Percentiles rank a stretch among this genome's conserved stretches.
Conservation (phyloP, 495 filamentous ascomycete genomes). For the Penicillium dipodomyicola region DNA sequence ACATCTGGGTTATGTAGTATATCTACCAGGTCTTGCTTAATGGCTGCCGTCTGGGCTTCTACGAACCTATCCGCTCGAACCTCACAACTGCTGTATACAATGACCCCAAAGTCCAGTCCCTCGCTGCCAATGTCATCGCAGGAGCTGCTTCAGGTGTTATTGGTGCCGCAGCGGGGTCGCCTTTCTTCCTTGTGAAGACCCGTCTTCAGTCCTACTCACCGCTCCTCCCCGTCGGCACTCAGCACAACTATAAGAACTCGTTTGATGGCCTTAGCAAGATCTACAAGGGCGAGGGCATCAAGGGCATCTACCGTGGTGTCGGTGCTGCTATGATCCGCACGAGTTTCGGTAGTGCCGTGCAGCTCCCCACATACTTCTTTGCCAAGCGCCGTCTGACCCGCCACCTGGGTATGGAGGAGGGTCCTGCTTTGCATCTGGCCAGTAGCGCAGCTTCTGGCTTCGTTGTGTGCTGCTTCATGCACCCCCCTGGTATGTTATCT, state of each 20-base stretch:
- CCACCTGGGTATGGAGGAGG: slow-evolving; percentile 86
- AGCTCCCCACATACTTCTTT: slow-evolving; percentile 97
- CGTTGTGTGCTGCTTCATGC: slow-evolving; percentile 97
- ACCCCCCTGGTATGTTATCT: slow-evolving; percentile 72
- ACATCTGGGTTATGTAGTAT: slow-evolving; percentile 53
- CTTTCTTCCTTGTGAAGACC: slow-evolving; percentile 99
- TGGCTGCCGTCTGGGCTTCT: slow-evolving; percentile 94
- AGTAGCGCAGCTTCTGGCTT: slow-evolving; percentile 91
- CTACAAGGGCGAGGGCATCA: slow-evolving; percentile 69
- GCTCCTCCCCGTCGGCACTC: slow-evolving; percentile 91
- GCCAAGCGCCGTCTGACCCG: slow-evolving; percentile 80
- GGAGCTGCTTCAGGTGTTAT: slow-evolving; percentile 86
- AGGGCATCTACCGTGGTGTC: slow-evolving; percentile 83
- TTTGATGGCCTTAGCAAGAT: slow-evolving; percentile 80
- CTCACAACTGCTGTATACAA: slow-evolving; percentile 66
- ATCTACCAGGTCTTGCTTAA: slow-evolving; percentile 97
- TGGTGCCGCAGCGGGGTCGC: slow-evolving; percentile 85
- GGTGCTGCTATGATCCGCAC: slow-evolving; percentile 96
- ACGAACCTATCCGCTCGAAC: slow-evolving; percentile 81
- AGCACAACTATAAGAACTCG: slow-evolving; percentile 87
- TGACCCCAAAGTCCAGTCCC: slow-evolving; percentile 70
- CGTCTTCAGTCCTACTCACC: slow-evolving; percentile 92
- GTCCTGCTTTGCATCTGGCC: slow-evolving; percentile 81
- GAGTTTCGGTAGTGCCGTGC: slow-evolving; percentile 90
- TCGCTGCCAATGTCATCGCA: slow-evolving; percentile 88